A percentile compares a stretch with the other conserved stretches of the same genome.
Conservation (phyloP, 345 rosid species). For the Viola odorata region DNA sequence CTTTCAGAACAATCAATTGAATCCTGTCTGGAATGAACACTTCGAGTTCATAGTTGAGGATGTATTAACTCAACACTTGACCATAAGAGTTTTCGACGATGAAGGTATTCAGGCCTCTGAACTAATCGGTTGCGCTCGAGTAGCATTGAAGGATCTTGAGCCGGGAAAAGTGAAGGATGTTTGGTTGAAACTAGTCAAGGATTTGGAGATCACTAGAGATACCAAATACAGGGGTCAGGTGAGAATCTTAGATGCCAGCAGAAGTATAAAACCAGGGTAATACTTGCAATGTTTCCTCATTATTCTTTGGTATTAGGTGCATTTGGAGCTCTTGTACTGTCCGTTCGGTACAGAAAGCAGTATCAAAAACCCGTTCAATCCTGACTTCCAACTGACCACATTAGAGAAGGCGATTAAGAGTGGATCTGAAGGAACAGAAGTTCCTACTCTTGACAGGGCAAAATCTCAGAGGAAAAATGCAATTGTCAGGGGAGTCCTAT, state of each 20-base stretch:
- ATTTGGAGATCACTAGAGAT: slow-evolving; percentile 78
- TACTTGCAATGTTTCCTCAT: not conserved
- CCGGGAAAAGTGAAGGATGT: slow-evolving; percentile 83
- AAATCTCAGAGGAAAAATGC: slow-evolving; percentile 44
- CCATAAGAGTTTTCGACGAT: slow-evolving; percentile 71
- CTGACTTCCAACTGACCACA: slow-evolving; percentile 53
- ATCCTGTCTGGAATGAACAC: slow-evolving; percentile 94
- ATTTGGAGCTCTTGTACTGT: slow-evolving; percentile 65
- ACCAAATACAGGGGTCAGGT: slow-evolving; percentile 82
- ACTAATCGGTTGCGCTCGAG: slow-evolving; percentile 65
- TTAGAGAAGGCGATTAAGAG: slow-evolving; percentile 63
- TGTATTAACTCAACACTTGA: slow-evolving; percentile 65
- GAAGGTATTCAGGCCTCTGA: slow-evolving; percentile 88
- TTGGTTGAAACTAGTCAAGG: slow-evolving; percentile 82
- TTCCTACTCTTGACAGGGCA: slow-evolving; percentile 1
- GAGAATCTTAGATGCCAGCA: not conserved
- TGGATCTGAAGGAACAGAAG: slow-evolving; percentile 33
- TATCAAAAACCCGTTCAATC: slow-evolving; percentile 47
- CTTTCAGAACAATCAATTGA: slow-evolving; percentile 65
- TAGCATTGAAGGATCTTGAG: slow-evolving; percentile 46
- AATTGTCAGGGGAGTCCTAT: slow-evolving; percentile 79
- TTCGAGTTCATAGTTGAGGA: slow-evolving; percentile 81
- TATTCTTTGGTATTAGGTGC: slow-evolving; percentile 50
- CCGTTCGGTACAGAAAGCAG: slow-evolving; percentile 59
- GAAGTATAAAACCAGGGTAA: not conserved